Percentiles rank a stretch among this genome's conserved stretches.
These are phyloP conservation scores for Pichia heedii DNA, from an alignment of 805 yeast species.

Conservation along the genomic window DNA sequence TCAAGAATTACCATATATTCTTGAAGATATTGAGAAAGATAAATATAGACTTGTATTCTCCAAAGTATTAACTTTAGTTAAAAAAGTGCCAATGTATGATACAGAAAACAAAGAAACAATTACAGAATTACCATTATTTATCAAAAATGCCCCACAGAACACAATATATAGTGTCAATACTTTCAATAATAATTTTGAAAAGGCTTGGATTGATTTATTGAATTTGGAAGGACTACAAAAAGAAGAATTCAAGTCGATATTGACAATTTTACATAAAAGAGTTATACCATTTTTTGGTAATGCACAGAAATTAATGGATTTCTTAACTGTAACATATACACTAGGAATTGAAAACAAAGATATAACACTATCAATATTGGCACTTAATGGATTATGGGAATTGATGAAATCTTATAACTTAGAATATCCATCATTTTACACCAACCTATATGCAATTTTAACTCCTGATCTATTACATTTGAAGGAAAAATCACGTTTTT, in stretches of 20 bases:
- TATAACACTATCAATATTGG: slow-evolving; percentile 41
- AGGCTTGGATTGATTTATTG: slow-evolving; percentile 53
- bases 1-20: slow-evolving; percentile 31
- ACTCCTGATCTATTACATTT: slow-evolving; percentile 70
- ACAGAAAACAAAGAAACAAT: slow-evolving; percentile 28
- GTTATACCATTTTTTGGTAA: slow-evolving; percentile 72
- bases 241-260: slow-evolving; percentile 58
- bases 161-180: slow-evolving; percentile 24
- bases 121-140: slow-evolving; percentile 18
- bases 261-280: slow-evolving; percentile 70
- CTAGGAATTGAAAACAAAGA: slow-evolving; percentile 27
- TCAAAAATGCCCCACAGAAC: slow-evolving; percentile 37
- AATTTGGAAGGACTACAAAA: slow-evolving; percentile 29
- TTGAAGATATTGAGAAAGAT: slow-evolving; percentile 13
- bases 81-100: slow-evolving; percentile 23
- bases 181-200: slow-evolving; percentile 62
- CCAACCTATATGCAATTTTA: slow-evolving; percentile 71
- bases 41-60: slow-evolving; percentile 25
- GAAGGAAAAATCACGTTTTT: slow-evolving; percentile 75
- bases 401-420: slow-evolving; percentile 73
- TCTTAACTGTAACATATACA: slow-evolving; percentile 78
- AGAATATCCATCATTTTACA: slow-evolving; percentile 86
- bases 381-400: slow-evolving; percentile 81
- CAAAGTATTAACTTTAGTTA: slow-evolving; percentile 33
- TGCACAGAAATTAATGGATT: slow-evolving; percentile 87